Base-by-base conservation (phyloP, 2,329 filamentous ascomycete genomes). In the Cercospora nicotianae region DNA sequence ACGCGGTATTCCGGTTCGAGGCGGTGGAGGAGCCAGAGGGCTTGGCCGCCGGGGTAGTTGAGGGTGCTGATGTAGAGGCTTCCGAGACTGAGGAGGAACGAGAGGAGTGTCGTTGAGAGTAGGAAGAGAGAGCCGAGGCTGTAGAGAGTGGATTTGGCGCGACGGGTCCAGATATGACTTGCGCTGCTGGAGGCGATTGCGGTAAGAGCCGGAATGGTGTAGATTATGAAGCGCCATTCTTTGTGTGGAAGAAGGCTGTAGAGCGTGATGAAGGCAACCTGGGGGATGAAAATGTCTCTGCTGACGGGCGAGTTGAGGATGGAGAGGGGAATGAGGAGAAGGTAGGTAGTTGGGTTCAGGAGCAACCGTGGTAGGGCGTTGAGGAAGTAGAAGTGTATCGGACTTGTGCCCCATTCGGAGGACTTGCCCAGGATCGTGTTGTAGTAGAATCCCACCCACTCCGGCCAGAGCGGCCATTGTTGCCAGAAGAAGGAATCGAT, bases 401-500 rank as follows among this genome's bases (percentile, higher is more conserved):
- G 91, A 8, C 90, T 91, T 8, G 90, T 90, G 36, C 95, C 95
- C 95, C 95, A 99, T 72, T 91, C 87, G 3, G 91, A 90, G 0
- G 94, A 91, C 67, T 92, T 90, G 23, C 93, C 93, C 64, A 91
- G 86, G 61, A 98, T 81, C 65, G 93, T 93, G 79, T 99, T 99
- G 85, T 91, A 98, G 79, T 91, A 89, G 81, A 99, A 98, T 2
- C 89, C 93, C 73, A 87, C 88, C 69, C 96, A 87, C 79, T 99
- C 95, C 0, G 95, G 94, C 95, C 95, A 99, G 31, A 96, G 80
- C 0, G 82, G 82, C 1, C 86, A 87, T 7, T 81, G 69, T 76
- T 94, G 93, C 95, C 94, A 99, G 82, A 98, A 96, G 81, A 93
- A 94, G 1, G 92, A 94, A 83, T 99, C 95, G 36, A 97, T 79